Percentiles rank a stretch among this genome's conserved stretches.
phyloP scores from a whole-genome alignment of 2,329 filamentous ascomycete species.

The Cryphonectria carpinicola region DNA sequence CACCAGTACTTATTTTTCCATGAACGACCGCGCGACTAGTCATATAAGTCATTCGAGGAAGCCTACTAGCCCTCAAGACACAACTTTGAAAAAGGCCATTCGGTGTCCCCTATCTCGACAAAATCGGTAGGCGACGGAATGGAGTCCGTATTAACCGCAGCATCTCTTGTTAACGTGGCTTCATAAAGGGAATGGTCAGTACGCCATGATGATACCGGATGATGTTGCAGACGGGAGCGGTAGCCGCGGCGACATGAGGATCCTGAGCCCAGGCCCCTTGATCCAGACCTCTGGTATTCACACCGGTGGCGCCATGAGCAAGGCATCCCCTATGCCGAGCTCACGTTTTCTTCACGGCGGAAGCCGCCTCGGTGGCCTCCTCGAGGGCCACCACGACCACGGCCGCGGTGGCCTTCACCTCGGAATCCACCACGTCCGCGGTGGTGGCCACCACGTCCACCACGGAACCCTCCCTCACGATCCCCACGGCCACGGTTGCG shows the following conservation, averaged over 20 bases:
- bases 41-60: slow-evolving; percentile 15
- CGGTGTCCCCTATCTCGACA: slow-evolving; percentile 21
- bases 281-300: slow-evolving; percentile 6
- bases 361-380: slow-evolving; percentile 41
- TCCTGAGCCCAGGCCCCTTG: slow-evolving; percentile 1
- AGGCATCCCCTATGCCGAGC: slow-evolving; percentile 23
- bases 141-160: slow-evolving; percentile 7
- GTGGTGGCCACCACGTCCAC: slow-evolving; percentile 47
- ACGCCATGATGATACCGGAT: slow-evolving; percentile 19
- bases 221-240: slow-evolving; percentile 21
- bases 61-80: slow-evolving; percentile 27
- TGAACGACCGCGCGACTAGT: background rate
- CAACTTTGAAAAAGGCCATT: slow-evolving; percentile 26
- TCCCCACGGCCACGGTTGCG: slow-evolving; percentile 61
- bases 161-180: slow-evolving; percentile 13
- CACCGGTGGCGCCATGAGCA: slow-evolving; percentile 11
- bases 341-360: slow-evolving; percentile 38
- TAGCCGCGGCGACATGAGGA: slow-evolving; percentile 3
- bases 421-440: slow-evolving; percentile 58
- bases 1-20: slow-evolving; percentile 1
- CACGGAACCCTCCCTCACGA: slow-evolving; percentile 54
- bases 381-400: slow-evolving; percentile 40
- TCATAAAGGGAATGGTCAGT: slow-evolving; percentile 12
- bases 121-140: slow-evolving; percentile 21
- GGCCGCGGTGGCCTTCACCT: slow-evolving; percentile 44